Percentiles rank a stretch among this genome's conserved stretches.
Conservation (phyloP, 768 basidiomycete genomes). For the Russula earlei region DNA sequence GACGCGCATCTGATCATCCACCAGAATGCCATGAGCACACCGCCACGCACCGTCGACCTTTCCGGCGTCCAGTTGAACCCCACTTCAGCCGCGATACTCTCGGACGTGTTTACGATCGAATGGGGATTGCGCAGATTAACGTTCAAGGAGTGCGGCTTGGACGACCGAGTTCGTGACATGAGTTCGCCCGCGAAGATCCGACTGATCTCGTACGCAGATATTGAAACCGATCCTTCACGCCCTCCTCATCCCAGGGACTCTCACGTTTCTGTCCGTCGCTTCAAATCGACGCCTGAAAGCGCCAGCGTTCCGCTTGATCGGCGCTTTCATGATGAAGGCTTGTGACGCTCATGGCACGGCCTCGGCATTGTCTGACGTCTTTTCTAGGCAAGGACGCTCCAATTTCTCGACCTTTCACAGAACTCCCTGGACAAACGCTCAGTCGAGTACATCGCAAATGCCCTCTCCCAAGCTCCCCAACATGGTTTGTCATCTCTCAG, state of each 20-base stretch:
- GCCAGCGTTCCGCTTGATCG: conserved; percentile 68
- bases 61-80: conserved; percentile 67
- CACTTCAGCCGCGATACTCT: conserved; percentile 66
- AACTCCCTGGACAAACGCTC: conserved; percentile 77
- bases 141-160: conserved; percentile 79
- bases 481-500: conserved; percentile 67
- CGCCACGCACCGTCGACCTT: conserved; percentile 69
- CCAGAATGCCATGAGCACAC: conserved; percentile 43
- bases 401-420: conserved; percentile 87
- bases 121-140: conserved; percentile 86
- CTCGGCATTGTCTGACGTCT: not conserved
- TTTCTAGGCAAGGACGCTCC: conserved; percentile 57
- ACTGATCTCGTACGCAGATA: conserved; percentile 34
- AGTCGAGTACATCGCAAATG: conserved; percentile 70
- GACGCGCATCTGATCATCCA: conserved; percentile 2
- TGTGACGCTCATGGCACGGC: conserved; percentile 22
- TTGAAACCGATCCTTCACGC: conserved; percentile 88
- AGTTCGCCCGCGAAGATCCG: not conserved
- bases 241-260: conserved; percentile 69
- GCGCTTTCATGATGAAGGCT: conserved; percentile 67
- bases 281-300: conserved; percentile 77
- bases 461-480: conserved; percentile 45
- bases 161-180: conserved; percentile 55
- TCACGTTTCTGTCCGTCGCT: conserved; percentile 78
- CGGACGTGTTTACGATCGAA: conserved; percentile 87